phyloP scores from a whole-genome alignment of 352 stramenopile genomes.

The Globisporangium perplexum region DNA sequence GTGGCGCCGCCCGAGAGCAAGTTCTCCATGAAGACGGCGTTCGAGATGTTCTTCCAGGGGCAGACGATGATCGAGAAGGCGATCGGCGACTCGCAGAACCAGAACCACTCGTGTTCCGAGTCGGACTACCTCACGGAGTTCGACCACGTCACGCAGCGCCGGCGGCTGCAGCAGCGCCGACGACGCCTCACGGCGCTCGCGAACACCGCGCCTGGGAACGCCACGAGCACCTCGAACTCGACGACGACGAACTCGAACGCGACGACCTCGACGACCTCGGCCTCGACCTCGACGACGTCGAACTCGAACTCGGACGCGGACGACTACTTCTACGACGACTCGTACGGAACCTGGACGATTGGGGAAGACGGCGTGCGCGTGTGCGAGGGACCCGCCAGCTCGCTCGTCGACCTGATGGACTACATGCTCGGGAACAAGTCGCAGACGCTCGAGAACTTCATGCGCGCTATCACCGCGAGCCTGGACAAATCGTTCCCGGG shows the following conservation, averaged over 20 bases:
- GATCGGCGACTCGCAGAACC: conserved; percentile 21
- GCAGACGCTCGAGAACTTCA: conserved; percentile 8
- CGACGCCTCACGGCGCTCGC: not conserved
- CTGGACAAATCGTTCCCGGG: conserved; percentile 27
- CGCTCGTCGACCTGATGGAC: conserved; percentile 25
- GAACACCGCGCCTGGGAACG: not conserved
- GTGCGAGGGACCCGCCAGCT: conserved; percentile 29
- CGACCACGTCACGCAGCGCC: conserved; percentile 1
- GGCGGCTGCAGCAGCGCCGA: not conserved
- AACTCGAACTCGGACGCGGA: not conserved
- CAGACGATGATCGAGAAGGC: conserved; percentile 34
- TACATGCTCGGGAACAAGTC: conserved; percentile 2
- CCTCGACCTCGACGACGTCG: no score
- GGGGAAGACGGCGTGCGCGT: conserved; percentile 25
- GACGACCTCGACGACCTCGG: no score
- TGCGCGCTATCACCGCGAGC: conserved; percentile 15
- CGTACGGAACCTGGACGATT: conserved; percentile 20
- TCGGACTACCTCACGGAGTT: conserved; percentile 26
- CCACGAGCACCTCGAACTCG: not conserved
- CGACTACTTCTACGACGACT: conserved; percentile 8
- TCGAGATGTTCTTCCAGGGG: conserved; percentile 35
- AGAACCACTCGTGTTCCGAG: conserved; percentile 32
- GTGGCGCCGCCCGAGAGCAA: conserved; percentile 5
- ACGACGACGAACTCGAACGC: no score
- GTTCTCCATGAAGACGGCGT: conserved; percentile 13